A percentile compares a stretch with the other conserved stretches of the same genome.
Conservation (phyloP, 2,329 filamentous ascomycete genomes). For the Pestalotiopsis sp. region DNA sequence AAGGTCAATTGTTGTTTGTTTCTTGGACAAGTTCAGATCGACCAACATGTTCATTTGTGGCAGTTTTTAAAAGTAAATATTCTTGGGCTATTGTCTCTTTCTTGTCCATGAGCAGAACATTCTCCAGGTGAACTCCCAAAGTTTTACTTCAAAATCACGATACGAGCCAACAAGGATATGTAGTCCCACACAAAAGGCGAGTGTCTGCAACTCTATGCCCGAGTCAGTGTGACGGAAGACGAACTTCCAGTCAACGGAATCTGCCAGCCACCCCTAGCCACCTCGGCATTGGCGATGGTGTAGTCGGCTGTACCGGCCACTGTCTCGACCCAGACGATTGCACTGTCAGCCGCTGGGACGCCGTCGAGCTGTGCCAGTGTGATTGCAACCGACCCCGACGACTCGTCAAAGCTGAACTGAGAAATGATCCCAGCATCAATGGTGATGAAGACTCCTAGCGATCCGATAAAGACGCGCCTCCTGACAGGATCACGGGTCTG, state of each 20-base stretch:
- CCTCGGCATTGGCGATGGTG: neutral
- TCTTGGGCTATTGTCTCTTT: no score
- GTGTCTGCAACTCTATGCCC: neutral
- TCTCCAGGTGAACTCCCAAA: no score
- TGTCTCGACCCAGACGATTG: slow-evolving; percentile 34
- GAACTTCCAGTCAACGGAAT: neutral
- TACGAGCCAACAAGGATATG: no score
- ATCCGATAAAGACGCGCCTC: slow-evolving; percentile 48
- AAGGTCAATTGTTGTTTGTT: no score
- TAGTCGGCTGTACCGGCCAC: neutral
- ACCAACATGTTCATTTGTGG: no score
- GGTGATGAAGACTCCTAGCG: slow-evolving; percentile 39
- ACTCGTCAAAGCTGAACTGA: slow-evolving; percentile 33
- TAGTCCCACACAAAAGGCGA: neutral
- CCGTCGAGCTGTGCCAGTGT: slow-evolving; percentile 30
- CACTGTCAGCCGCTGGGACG: slow-evolving; percentile 26
- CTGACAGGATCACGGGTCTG: slow-evolving; percentile 45
- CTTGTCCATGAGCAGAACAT: no score
- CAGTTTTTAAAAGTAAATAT: no score
- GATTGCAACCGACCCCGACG: slow-evolving; percentile 25
- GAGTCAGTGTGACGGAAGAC: neutral
- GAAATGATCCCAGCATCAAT: slow-evolving; percentile 44
- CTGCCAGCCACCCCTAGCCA: neutral
- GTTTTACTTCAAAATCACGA: no score
- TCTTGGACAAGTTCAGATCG: no score